Conservation (phyloP, 371 early-diverging fungal genomes). For the Apophysomyces sp. region DNA sequence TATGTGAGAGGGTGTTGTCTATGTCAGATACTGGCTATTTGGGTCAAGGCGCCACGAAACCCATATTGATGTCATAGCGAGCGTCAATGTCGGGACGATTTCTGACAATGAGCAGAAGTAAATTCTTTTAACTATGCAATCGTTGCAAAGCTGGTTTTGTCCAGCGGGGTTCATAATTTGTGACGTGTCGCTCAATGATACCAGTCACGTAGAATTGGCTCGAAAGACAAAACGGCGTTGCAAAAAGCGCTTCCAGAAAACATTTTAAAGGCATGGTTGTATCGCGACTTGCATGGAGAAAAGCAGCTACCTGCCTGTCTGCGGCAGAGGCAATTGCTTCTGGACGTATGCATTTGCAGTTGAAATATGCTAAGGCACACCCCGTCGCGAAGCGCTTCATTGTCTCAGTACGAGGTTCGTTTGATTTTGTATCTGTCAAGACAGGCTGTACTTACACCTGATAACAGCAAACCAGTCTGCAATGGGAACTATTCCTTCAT, state of each 20-base stretch:
- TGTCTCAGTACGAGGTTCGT: neutral
- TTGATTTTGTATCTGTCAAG: neutral
- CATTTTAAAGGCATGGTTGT: neutral
- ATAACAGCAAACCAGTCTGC: neutral
- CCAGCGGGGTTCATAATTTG: neutral
- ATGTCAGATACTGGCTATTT: no score
- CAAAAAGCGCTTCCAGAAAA: neutral
- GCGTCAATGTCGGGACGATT: no score
- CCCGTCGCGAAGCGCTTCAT: neutral
- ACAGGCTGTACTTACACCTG: neutral
- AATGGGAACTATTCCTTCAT: constrained; percentile 11
- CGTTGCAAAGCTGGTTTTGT: no score
- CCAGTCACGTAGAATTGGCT: neutral
- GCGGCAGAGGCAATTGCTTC: neutral
- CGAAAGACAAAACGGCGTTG: neutral
- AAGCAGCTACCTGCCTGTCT: neutral
- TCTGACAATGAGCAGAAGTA: no score
- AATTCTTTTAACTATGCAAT: no score
- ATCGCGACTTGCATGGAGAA: neutral
- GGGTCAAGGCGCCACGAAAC: no score
- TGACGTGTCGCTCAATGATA: neutral
- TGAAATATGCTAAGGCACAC: neutral
- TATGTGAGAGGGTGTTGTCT: no score
- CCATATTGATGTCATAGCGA: no score
- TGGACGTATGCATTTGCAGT: neutral